Percentiles rank a stretch among this genome's conserved stretches.
Conservation (phyloP, 2,329 filamentous ascomycete species). For the Epicoccum nigrum region DNA sequence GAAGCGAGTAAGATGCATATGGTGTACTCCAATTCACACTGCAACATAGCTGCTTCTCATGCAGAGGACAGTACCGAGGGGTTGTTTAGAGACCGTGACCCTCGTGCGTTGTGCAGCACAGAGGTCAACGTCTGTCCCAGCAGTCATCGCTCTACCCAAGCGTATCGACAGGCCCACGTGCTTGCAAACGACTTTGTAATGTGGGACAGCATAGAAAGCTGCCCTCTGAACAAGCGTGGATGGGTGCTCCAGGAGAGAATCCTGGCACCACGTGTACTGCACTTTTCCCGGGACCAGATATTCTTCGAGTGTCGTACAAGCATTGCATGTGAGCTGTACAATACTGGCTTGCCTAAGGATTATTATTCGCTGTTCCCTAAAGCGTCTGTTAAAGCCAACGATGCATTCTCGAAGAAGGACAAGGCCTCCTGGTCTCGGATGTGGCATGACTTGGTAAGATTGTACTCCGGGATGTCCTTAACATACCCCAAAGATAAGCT, state of each 20-base stretch:
- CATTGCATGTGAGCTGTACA: background rate
- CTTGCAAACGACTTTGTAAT: background rate
- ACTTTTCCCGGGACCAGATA: background rate
- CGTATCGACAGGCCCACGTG: background rate
- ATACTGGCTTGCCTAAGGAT: background rate
- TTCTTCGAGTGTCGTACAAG: background rate
- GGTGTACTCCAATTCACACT: background rate
- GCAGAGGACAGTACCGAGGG: background rate
- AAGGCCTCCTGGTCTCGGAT: background rate
- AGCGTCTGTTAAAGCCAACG: background rate
- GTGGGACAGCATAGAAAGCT: background rate
- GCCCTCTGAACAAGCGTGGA: background rate
- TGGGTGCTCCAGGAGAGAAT: background rate
- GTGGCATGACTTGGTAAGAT: background rate
- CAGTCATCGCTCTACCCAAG: too few species aligned
- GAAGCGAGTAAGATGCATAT: background rate
- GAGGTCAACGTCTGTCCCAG: background rate
- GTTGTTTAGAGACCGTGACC: background rate
- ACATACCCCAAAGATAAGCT: background rate
- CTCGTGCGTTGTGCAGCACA: background rate
- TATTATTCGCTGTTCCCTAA: background rate
- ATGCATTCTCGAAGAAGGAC: background rate
- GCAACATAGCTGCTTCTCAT: background rate
- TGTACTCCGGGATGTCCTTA: background rate
- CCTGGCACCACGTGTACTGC: background rate